Base-by-base conservation (phyloP, 441 rosid genomes). In the Adansonia grandidieri region DNA sequence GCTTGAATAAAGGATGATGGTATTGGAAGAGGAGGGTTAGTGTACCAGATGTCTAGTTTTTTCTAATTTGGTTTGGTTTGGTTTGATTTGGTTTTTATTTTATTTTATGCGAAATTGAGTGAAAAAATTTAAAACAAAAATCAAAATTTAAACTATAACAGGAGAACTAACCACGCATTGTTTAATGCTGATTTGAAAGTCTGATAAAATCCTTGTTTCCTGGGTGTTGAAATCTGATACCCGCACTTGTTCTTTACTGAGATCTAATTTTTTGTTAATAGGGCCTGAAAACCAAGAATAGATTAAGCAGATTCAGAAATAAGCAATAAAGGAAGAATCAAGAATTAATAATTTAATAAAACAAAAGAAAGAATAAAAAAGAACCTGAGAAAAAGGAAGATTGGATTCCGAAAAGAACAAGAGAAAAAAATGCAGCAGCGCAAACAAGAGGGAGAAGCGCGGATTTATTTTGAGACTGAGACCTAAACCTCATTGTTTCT, bases 351-450 rank as follows among this genome's bases (percentile, higher is more conserved):
- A 32, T 47, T 50, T 9, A 63, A 7, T 47, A 56, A 37, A 17
- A 3, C 5, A 81, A 71, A 22, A 66, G 69, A 74, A 54, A 4
- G 9, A 58, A 44, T 53, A 57, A 66, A 22, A 32, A 17, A 15
- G 6, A 45, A 91, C 99, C 98, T 61, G 94, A 17, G 89, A 92
- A 91, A 82, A 90, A 83, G 69, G 93, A 84, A 71, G 94, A 87
- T 83, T 96, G 98, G 77, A 92, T 82, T 42, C 79, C 68, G 88
- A 93, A 91, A 53, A 92, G 80, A 75, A 91, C 20, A 73, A 91
- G 69, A 74, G 90, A 89, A 86, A 91, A 87, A 57, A 91, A 72
- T 0, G 86, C 86, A 28, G 91, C 91, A 54, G 84, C 80, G 79
- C 91, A 89, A 44, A 89, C 80, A 14, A 91, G 85, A 75, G 86